These are phyloP conservation scores for Coemansia sp. DNA, from an alignment of 192 early-diverging fungal genomes.

Conservation along the genomic window DNA sequence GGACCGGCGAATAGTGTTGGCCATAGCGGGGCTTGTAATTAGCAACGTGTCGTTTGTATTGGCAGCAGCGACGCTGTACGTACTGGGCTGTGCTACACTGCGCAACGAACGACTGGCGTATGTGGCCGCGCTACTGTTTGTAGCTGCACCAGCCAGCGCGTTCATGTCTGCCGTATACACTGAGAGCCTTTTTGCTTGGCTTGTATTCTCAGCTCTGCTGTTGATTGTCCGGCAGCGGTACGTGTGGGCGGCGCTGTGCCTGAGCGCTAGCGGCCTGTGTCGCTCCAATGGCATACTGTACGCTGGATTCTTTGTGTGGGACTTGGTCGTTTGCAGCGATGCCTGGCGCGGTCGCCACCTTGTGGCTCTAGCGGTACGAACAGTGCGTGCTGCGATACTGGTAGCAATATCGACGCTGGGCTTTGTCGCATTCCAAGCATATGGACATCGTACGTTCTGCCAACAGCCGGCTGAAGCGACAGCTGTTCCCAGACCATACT, in stretches of 20 bases:
- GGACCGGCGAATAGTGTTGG: constrained; percentile 51
- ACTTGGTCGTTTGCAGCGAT: constrained; percentile 52
- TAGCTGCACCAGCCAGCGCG: constrained; percentile 74
- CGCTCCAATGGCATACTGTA: constrained; percentile 84
- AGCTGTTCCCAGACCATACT: constrained; percentile 65
- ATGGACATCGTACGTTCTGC: constrained; percentile 70
- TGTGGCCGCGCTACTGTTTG: constrained; percentile 70
- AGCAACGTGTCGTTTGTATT: constrained; percentile 76
- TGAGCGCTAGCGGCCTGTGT: constrained; percentile 62
- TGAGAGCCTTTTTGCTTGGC: constrained; percentile 80
- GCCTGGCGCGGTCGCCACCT: background rate
- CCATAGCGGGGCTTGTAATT: constrained; percentile 69
- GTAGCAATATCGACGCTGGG: constrained; percentile 58
- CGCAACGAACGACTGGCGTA: constrained; percentile 62
- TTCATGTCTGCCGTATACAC: constrained; percentile 91
- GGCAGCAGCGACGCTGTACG: constrained; percentile 74
- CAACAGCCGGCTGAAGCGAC: constrained; percentile 2
- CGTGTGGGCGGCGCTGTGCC: constrained; percentile 65
- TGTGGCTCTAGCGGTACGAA: background rate
- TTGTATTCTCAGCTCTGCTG: constrained; percentile 81
- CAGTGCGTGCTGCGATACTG: constrained; percentile 32
- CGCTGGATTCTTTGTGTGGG: constrained; percentile 81
- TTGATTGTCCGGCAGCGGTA: constrained; percentile 51
- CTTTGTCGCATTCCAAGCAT: constrained; percentile 66
- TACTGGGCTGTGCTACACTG: constrained; percentile 55